Conservation (phyloP, 1,284 basidiomycete genomes). For the Sporisorium exsertum region DNA sequence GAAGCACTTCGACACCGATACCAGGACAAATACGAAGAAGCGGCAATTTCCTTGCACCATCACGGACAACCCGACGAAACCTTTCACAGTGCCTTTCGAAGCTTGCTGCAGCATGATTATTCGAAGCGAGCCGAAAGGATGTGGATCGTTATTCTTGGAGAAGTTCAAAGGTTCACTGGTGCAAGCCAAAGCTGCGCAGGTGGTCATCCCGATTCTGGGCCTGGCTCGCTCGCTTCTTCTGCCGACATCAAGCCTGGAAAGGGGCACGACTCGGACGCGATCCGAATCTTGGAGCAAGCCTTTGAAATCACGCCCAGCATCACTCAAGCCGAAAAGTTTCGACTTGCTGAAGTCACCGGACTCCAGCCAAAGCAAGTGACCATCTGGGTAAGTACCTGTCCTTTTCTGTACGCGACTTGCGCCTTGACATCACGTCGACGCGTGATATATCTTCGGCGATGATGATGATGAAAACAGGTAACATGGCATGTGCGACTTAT, state of each 20-base stretch:
- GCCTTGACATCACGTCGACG: slow-evolving; percentile 1
- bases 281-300: slow-evolving; percentile 61
- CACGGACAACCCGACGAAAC: neutral
- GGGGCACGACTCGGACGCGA: slow-evolving; percentile 48
- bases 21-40: neutral
- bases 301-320: slow-evolving; percentile 62
- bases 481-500: neutral
- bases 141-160: neutral
- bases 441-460: slow-evolving; percentile 1
- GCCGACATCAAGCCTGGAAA: slow-evolving; percentile 1
- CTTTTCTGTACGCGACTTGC: neutral
- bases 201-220: neutral
- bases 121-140: neutral
- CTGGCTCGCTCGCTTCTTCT: neutral
- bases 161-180: neutral
- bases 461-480: too few relatives aligned
- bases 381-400: slow-evolving; percentile 65
- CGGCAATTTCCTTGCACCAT: neutral
- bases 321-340: slow-evolving; percentile 64
- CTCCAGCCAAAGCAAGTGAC: slow-evolving; percentile 66
- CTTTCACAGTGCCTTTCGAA: neutral
- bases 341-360: slow-evolving; percentile 59
- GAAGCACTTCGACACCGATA: neutral
- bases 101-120: neutral
- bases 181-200: neutral